Conservation (phyloP, 2,329 filamentous ascomycete genomes). For the Alternaria novae-zelandiae region DNA sequence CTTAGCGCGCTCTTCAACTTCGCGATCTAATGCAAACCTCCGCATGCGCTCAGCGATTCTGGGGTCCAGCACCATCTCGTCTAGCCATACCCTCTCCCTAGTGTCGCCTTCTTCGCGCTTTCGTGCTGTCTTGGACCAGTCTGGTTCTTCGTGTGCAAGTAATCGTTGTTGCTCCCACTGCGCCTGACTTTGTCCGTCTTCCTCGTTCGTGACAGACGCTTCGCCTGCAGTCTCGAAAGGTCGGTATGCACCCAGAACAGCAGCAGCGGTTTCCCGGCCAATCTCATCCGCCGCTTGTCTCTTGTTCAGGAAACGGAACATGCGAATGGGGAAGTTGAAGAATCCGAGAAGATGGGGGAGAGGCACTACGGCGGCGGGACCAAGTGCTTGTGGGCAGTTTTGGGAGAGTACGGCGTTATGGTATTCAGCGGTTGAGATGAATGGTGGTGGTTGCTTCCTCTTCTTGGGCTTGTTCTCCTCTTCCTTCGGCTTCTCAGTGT, state of each 20-base stretch:
- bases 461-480: conserved; percentile 55
- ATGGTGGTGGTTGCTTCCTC: conserved; percentile 68
- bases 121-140: conserved; percentile 84
- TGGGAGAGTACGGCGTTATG: conserved; percentile 67
- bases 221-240: conserved; percentile 49
- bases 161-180: conserved; percentile 68
- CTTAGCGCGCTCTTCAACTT: conserved; percentile 71
- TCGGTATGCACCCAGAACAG: conserved; percentile 69
- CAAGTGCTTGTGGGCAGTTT: conserved; percentile 72
- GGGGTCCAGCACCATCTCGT: conserved; percentile 75
- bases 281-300: conserved; percentile 85
- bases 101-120: conserved; percentile 58
- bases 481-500: conserved; percentile 42
- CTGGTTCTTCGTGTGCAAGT: conserved; percentile 73
- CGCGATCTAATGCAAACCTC: conserved; percentile 71
- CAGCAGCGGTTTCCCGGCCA: conserved; percentile 84
- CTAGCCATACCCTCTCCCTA: conserved; percentile 72
- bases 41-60: conserved; percentile 82
- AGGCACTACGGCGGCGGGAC: conserved; percentile 73
- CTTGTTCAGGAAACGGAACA: conserved; percentile 87
- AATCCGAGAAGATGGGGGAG: conserved; percentile 94
- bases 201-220: conserved; percentile 35
- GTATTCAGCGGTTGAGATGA: conserved; percentile 79
- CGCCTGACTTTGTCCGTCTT: conserved; percentile 39
- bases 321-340: conserved; percentile 82